Conservation (phyloP, 2,329 filamentous ascomycete genomes). For the Aspergillus novoparasiticus region DNA sequence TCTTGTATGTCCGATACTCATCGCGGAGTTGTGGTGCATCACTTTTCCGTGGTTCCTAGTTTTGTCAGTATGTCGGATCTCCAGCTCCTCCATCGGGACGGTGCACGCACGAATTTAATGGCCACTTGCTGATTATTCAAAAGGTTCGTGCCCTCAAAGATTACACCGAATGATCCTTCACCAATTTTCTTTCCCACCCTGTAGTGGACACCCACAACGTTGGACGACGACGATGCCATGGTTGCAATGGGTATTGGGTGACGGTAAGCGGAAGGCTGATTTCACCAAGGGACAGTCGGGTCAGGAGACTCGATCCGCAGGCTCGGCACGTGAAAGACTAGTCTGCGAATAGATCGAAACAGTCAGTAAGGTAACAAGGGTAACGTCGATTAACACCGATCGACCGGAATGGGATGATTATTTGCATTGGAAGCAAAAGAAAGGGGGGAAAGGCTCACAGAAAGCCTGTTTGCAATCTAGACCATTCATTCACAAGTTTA, state of each 20-base stretch:
- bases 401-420: neutral
- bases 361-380: slow-evolving; percentile 13
- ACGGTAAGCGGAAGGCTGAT: neutral
- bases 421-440: neutral
- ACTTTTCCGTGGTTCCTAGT: slow-evolving; percentile 95
- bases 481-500: slow-evolving; percentile 24
- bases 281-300: slow-evolving; percentile 20
- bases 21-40: slow-evolving; percentile 96
- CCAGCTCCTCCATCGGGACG: slow-evolving; percentile 1
- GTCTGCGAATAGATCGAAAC: slow-evolving; percentile 8
- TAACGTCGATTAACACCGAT: neutral
- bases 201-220: slow-evolving; percentile 98
- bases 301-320: slow-evolving; percentile 19
- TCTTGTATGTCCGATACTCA: slow-evolving; percentile 99
- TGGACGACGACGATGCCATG: slow-evolving; percentile 89
- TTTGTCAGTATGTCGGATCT: slow-evolving; percentile 23
- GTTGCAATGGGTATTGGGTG: slow-evolving; percentile 8
- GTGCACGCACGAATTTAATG: slow-evolving; percentile 88
- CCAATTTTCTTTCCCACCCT: slow-evolving; percentile 99
- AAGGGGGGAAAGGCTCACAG: slow-evolving; percentile 14
- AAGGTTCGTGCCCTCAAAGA: slow-evolving; percentile 97
- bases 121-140: slow-evolving; percentile 99
- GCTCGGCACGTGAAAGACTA: slow-evolving; percentile 25
- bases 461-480: slow-evolving; percentile 19
- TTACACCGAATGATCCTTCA: slow-evolving; percentile 97